phyloP scores from a whole-genome alignment of 306 rosid genomes.

The Dryas octopetala region DNA sequence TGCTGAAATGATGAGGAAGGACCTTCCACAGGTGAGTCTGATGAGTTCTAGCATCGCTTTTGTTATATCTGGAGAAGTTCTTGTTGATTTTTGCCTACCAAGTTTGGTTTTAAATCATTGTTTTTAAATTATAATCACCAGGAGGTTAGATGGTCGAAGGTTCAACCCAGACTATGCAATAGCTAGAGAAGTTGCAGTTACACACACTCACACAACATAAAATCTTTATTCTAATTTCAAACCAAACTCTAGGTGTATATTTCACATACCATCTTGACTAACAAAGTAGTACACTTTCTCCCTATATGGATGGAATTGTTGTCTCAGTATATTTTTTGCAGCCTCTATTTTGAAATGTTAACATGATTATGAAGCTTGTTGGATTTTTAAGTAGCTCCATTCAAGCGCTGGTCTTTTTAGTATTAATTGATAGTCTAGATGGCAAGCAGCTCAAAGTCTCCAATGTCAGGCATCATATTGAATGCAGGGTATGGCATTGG shows the following conservation, averaged over 20 bases:
- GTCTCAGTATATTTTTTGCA: neutral
- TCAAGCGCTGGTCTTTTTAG: neutral
- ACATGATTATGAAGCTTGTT: neutral
- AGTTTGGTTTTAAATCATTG: neutral
- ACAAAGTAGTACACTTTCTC: neutral
- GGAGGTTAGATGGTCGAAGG: neutral
- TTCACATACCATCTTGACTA: neutral
- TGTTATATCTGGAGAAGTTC: conserved; percentile 13
- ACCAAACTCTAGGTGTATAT: neutral
- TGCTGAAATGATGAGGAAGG: conserved; percentile 97
- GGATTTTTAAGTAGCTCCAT: neutral
- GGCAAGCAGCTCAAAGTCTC: too few relatives aligned
- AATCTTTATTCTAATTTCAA: neutral
- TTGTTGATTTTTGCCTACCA: neutral
- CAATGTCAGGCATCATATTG: too few relatives aligned
- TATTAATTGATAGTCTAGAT: neutral
- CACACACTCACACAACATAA: neutral
- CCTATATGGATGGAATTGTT: neutral
- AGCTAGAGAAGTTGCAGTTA: neutral
- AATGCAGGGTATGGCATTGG: too few relatives aligned
- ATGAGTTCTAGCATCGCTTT: conserved; percentile 12
- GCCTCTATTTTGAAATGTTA: neutral
- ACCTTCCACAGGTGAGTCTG: conserved; percentile 84
- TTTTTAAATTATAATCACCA: neutral
- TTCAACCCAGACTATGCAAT: neutral